Percentiles rank a stretch among this genome's conserved stretches.
phyloP scores from a whole-genome alignment of 345 rosid genomes.

The Camelina neglecta region DNA sequence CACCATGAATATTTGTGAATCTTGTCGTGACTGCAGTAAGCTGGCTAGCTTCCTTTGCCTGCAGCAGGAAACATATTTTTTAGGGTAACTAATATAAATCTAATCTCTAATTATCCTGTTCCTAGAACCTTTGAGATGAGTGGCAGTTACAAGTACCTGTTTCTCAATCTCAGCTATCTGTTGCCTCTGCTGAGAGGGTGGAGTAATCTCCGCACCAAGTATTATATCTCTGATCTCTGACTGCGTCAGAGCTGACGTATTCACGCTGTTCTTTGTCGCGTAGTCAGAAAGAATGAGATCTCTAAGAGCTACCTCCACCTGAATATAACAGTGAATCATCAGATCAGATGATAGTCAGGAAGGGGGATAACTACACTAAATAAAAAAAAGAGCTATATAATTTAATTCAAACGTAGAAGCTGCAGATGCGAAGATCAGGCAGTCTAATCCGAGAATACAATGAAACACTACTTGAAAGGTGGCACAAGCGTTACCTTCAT shows the following conservation, averaged over 20 bases:
- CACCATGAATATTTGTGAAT: slow-evolving; percentile 90
- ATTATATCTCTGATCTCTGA: slow-evolving; percentile 96
- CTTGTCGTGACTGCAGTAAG: slow-evolving; percentile 81
- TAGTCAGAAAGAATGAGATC: slow-evolving; percentile 89
- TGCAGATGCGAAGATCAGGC: too few species aligned
- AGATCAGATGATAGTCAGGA: too few species aligned
- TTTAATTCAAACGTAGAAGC: too few species aligned
- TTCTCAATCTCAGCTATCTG: slow-evolving; percentile 96
- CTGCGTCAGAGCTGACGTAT: slow-evolving; percentile 85
- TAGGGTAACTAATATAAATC: too few species aligned
- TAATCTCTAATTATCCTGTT: too few species aligned
- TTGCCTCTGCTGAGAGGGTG: slow-evolving; percentile 95
- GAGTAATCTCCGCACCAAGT: slow-evolving; percentile 96
- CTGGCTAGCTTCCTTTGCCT: slow-evolving; percentile 91
- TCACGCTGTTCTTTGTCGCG: slow-evolving; percentile 94
- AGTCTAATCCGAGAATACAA: too few species aligned
- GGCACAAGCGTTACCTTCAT: slow-evolving; percentile 66
- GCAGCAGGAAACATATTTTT: slow-evolving; percentile 13
- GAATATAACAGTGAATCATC: slow-evolving; percentile 29
- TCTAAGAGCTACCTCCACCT: slow-evolving; percentile 86
- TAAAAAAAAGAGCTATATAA: too few species aligned
- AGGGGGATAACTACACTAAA: too few species aligned
- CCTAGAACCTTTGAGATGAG: too few species aligned
- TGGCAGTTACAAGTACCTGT: slow-evolving; percentile 57
- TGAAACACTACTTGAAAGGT: neutral